Percentiles rank a stretch among this genome's conserved stretches.
phyloP scores from a whole-genome alignment of 2,329 filamentous ascomycete genomes.

The Nemania diffusa region DNA sequence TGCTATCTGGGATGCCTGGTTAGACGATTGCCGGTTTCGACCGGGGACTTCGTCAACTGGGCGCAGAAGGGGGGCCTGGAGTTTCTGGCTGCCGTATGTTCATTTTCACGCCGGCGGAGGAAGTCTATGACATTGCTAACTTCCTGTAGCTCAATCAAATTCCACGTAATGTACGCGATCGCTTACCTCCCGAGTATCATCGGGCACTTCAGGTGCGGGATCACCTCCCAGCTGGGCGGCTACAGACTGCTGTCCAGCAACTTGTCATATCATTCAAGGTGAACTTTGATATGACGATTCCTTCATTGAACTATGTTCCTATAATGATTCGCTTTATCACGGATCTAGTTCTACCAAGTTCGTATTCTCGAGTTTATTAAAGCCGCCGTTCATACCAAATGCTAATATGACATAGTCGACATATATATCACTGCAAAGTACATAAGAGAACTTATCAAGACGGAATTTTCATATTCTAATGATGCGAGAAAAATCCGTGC shows the following conservation, averaged over 20 bases:
- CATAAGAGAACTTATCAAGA: slow-evolving; percentile 61
- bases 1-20: slow-evolving; percentile 84
- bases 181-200: slow-evolving; percentile 71
- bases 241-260: slow-evolving; percentile 73
- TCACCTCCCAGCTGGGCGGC: slow-evolving; percentile 61
- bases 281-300: slow-evolving; percentile 77
- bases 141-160: slow-evolving; percentile 62
- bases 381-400: background rate
- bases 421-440: slow-evolving; percentile 68
- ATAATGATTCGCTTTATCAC: slow-evolving; percentile 76
- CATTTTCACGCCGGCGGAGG: background rate
- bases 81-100: slow-evolving; percentile 73
- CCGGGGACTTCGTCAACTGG: slow-evolving; percentile 79
- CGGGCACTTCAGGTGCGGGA: slow-evolving; percentile 64
- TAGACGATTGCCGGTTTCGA: slow-evolving; percentile 78
- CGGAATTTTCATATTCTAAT: slow-evolving; percentile 69
- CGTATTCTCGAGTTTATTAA: background rate
- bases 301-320: slow-evolving; percentile 75
- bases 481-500: slow-evolving; percentile 57
- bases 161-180: slow-evolving; percentile 71
- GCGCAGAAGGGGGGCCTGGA: slow-evolving; percentile 73
- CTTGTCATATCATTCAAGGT: slow-evolving; percentile 71
- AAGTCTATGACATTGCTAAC: slow-evolving; percentile 17
- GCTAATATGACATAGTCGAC: slow-evolving; percentile 65
- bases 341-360: slow-evolving; percentile 79